A percentile compares a stretch with the other conserved stretches of the same genome.
Evolutionary conservation across 208 protist species (phyloP).

Genomic region (Trichomonas vaginalis): DNA sequence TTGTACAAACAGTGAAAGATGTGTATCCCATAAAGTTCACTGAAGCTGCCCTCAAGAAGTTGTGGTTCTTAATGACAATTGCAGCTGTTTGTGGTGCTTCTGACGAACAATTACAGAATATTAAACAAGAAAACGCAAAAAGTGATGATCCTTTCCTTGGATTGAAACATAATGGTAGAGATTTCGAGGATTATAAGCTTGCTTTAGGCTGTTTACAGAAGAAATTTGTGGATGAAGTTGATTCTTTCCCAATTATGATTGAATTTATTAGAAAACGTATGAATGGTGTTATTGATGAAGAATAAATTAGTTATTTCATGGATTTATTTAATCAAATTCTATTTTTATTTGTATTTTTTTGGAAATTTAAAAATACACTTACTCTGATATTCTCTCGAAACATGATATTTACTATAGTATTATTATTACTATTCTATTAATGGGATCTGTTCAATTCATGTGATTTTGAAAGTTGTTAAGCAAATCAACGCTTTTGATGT

Average conservation of each 20-base stretch:
- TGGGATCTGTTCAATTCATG: too few relatives aligned
- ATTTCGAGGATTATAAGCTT: neutral
- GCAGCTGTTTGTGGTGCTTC: neutral
- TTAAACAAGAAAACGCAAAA: neutral
- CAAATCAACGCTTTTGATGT: too few relatives aligned
- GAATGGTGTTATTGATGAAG: neutral
- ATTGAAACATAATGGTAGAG: neutral
- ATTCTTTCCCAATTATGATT: neutral
- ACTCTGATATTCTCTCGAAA: too few relatives aligned
- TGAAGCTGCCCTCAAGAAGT: neutral
- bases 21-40: neutral
- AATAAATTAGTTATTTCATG: too few relatives aligned
- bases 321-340: too few relatives aligned
- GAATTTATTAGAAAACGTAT: neutral
- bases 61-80: neutral
- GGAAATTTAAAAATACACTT: too few relatives aligned
- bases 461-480: too few relatives aligned
- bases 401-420: too few relatives aligned
- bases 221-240: neutral
- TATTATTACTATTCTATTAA: too few relatives aligned
- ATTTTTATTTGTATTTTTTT: too few relatives aligned
- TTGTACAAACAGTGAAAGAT: neutral
- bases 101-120: neutral
- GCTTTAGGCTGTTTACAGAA: neutral
- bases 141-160: neutral